These are phyloP conservation scores for Populus nigra DNA, from an alignment of 345 rosid genomes.

Conservation along the genomic window DNA sequence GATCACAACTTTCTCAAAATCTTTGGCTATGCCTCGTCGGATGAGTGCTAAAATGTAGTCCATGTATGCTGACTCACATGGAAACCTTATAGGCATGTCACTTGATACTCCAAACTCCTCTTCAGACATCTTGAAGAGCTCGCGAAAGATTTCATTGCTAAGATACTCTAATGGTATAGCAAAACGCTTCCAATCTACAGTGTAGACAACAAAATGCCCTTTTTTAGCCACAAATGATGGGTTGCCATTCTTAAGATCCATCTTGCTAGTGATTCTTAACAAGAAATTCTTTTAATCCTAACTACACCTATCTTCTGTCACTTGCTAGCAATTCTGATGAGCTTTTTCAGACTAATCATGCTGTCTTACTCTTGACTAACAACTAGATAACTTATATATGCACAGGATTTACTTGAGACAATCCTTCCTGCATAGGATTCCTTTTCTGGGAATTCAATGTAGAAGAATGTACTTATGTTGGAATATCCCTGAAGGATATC, in stretches of 20 bases:
- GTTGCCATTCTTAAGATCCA: neutral
- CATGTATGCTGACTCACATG: slow-evolving; percentile 34
- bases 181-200: slow-evolving; percentile 9
- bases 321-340: neutral
- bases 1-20: slow-evolving; percentile 24
- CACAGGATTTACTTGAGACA: neutral
- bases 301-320: neutral
- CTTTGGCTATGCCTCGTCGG: neutral
- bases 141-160: too few relatives aligned
- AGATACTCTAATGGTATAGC: too few relatives aligned
- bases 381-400: neutral
- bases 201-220: slow-evolving; percentile 39
- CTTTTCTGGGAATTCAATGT: neutral
- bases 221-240: neutral
- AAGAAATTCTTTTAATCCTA: neutral
- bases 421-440: neutral
- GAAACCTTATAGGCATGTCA: slow-evolving; percentile 27
- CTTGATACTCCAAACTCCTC: neutral
- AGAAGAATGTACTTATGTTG: neutral
- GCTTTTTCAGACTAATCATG: neutral
- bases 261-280: neutral
- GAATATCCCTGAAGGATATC: neutral
- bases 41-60: slow-evolving; percentile 6
- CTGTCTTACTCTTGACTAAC: neutral
- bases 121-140: too few relatives aligned